These are phyloP conservation scores for Lobosporangium transversale DNA, from an alignment of 192 early-diverging fungal species.

Conservation along the genomic window DNA sequence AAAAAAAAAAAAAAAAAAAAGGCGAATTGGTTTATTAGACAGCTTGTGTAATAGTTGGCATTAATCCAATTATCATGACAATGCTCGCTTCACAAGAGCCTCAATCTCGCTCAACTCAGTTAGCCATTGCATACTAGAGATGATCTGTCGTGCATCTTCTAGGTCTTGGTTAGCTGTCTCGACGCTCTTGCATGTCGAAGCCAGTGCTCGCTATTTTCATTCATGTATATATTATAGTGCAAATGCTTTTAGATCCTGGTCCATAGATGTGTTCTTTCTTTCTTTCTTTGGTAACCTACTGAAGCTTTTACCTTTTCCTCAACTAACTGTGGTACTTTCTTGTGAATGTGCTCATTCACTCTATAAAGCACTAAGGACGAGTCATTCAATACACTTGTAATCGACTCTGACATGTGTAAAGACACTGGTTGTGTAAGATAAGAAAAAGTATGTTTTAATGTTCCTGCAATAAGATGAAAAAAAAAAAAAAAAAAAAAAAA, in stretches of 20 bases:
- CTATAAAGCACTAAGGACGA: slow-evolving; percentile 35
- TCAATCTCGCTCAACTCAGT: slow-evolving; percentile 25
- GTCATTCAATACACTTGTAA: slow-evolving; percentile 31
- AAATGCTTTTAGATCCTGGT: not conserved
- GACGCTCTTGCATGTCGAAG: slow-evolving; percentile 9
- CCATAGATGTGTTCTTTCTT: not conserved
- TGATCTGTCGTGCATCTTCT: slow-evolving; percentile 44
- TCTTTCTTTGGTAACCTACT: too few relatives aligned
- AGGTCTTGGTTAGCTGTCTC: slow-evolving; percentile 44
- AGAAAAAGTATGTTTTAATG: not conserved
- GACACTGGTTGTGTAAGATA: too few relatives aligned
- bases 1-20: not conserved
- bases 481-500: not conserved
- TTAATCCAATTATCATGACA: too few relatives aligned
- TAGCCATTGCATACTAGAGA: slow-evolving; percentile 34
- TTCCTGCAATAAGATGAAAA: not conserved
- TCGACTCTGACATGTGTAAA: slow-evolving; percentile 31
- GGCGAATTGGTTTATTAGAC: not conserved
- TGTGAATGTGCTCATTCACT: slow-evolving; percentile 47
- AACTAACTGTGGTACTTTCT: slow-evolving; percentile 39
- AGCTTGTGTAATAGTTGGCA: not conserved
- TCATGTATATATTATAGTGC: not conserved
- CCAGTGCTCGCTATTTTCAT: slow-evolving; percentile 25
- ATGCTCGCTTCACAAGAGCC: slow-evolving; percentile 27
- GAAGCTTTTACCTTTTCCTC: slow-evolving; percentile 50